A percentile compares a stretch with the other conserved stretches of the same genome.
These are phyloP conservation scores for Plantago elongata DNA, from an alignment of 257 asterid genomes.

Conservation along the genomic window DNA sequence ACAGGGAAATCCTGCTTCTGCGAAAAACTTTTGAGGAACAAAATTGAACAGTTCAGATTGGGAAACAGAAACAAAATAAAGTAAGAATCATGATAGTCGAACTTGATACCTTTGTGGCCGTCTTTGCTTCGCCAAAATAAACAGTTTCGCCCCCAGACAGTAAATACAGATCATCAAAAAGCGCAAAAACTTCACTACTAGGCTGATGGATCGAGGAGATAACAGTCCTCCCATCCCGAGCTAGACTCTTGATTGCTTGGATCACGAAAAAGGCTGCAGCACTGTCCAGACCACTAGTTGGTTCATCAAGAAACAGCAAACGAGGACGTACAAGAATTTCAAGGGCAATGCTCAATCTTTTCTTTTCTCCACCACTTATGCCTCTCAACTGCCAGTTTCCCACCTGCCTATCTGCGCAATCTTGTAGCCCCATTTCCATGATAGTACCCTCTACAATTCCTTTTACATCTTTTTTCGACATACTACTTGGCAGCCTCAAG, in stretches of 20 bases:
- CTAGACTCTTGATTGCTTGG: constrained; percentile 77
- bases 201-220: constrained; percentile 95
- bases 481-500: constrained; percentile 67
- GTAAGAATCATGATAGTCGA: neutral
- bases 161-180: constrained; percentile 82
- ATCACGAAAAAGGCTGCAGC: constrained; percentile 90
- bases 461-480: constrained; percentile 41
- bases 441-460: constrained; percentile 69
- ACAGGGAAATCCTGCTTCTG: constrained; percentile 97
- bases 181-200: constrained; percentile 86
- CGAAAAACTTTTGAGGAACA: constrained; percentile 56
- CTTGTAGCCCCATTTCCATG: constrained; percentile 82
- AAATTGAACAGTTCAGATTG: neutral
- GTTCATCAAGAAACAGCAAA: constrained; percentile 84
- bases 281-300: constrained; percentile 93
- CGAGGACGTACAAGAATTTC: constrained; percentile 83
- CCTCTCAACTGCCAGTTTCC: constrained; percentile 94
- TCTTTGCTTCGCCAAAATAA: constrained; percentile 82
- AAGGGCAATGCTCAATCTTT: constrained; percentile 82
- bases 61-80: neutral
- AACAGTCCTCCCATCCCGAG: constrained; percentile 91
- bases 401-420: constrained; percentile 66
- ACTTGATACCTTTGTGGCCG: constrained; percentile 54
- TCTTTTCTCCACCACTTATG: constrained; percentile 92
- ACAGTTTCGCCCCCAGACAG: constrained; percentile 85